phyloP scores from a whole-genome alignment of 176 grass and related monocot genomes.

The Typha latifolia region DNA sequence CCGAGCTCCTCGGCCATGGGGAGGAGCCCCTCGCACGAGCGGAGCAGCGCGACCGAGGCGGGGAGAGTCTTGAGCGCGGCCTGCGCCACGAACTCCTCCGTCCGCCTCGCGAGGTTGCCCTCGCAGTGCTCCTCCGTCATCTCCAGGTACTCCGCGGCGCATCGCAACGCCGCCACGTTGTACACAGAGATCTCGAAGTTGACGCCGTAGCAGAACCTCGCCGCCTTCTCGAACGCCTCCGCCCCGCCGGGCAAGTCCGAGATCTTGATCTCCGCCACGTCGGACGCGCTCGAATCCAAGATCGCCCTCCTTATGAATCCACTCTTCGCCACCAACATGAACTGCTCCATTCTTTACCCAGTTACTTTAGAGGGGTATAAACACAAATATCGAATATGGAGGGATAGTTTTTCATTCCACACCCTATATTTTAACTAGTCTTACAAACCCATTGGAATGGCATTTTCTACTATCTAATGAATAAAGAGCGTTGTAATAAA shows the following conservation, averaged over 20 bases:
- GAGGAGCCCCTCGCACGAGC: slow-evolving; percentile 48
- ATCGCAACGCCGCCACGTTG: slow-evolving; percentile 51
- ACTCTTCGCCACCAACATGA: slow-evolving; percentile 67
- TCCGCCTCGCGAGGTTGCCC: slow-evolving; percentile 28
- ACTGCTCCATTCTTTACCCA: slow-evolving; percentile 12
- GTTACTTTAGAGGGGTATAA: too few species aligned
- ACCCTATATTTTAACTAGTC: background rate
- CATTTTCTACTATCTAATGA: too few species aligned
- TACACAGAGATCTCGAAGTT: slow-evolving; percentile 59
- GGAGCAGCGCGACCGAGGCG: slow-evolving; percentile 46
- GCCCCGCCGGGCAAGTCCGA: slow-evolving; percentile 45
- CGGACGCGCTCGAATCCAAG: background rate
- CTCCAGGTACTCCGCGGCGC: slow-evolving; percentile 61
- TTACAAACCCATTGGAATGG: background rate
- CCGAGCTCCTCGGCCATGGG: slow-evolving; percentile 41
- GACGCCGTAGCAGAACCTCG: slow-evolving; percentile 67
- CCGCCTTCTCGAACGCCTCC: slow-evolving; percentile 59
- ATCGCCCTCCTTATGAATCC: slow-evolving; percentile 52
- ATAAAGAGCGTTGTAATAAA: too few species aligned
- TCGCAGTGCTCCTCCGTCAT: slow-evolving; percentile 34
- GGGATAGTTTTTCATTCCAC: too few species aligned
- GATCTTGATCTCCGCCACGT: slow-evolving; percentile 34
- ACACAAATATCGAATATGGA: too few species aligned
- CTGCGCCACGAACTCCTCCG: slow-evolving; percentile 48
- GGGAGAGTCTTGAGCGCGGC: slow-evolving; percentile 38